These are phyloP conservation scores for Solanum pinnatisectum DNA, from an alignment of 257 asterid species.

Conservation along the genomic window DNA sequence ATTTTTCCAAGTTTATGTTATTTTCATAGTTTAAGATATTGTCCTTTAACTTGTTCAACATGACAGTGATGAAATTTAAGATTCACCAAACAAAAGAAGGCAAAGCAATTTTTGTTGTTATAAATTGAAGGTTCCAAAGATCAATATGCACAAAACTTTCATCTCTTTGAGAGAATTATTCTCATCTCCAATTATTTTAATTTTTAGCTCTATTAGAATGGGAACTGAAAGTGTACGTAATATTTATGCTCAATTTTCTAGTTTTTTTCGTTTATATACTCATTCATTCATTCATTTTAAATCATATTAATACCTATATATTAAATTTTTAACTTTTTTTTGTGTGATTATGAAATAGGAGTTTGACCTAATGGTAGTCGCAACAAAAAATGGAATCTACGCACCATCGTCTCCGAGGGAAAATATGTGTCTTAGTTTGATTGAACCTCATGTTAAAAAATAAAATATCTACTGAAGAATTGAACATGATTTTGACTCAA, in stretches of 20 bases:
- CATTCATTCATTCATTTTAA: not conserved
- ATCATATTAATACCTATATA: not conserved
- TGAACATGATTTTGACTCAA: not conserved
- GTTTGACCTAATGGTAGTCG: not conserved
- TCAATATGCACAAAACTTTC: too few relatives aligned
- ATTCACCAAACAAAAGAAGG: not conserved
- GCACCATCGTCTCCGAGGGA: not conserved
- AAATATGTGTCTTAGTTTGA: not conserved
- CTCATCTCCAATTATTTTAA: not conserved
- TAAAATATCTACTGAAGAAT: not conserved
- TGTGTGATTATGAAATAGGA: not conserved
- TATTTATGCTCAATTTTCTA: not conserved
- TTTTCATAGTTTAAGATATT: not conserved
- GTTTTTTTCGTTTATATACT: not conserved
- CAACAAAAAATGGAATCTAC: not conserved
- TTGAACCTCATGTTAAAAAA: not conserved
- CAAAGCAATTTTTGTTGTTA: not conserved
- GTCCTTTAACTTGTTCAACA: not conserved
- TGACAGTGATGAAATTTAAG: not conserved
- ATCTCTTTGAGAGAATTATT: too few relatives aligned
- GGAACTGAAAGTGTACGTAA: not conserved
- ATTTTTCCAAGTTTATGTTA: too few relatives aligned
- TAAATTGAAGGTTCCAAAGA: too few relatives aligned
- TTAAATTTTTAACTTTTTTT: not conserved
- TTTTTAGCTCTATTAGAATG: not conserved